phyloP scores from a whole-genome alignment of 2,329 filamentous ascomycete genomes.

The Diplocarpon rosae region DNA sequence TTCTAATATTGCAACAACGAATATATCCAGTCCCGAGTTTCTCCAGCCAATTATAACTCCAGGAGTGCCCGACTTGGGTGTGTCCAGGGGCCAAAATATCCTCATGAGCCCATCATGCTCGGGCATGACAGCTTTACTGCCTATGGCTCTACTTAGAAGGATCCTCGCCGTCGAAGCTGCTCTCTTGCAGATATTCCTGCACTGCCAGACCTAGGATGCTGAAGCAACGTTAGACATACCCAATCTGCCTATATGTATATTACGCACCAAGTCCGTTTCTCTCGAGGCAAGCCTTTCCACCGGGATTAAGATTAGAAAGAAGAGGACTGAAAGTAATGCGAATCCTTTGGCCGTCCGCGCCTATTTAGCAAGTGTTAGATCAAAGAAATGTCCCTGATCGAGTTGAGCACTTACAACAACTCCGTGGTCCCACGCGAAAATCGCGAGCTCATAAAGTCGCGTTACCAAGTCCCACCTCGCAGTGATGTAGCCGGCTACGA shows the following conservation, averaged over 20 bases:
- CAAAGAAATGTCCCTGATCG: not conserved
- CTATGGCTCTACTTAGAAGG: constrained; percentile 51
- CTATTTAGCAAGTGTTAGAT: constrained; percentile 34
- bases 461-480: constrained; percentile 98
- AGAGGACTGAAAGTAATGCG: constrained; percentile 69
- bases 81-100: constrained; percentile 95
- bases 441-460: constrained; percentile 87
- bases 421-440: constrained; percentile 98
- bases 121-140: constrained; percentile 43
- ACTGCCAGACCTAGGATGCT: constrained; percentile 74
- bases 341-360: constrained; percentile 80
- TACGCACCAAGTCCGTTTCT: constrained; percentile 67
- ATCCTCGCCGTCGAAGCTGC: constrained; percentile 86
- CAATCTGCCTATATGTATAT: constrained; percentile 22
- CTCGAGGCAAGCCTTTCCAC: constrained; percentile 70
- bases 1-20: constrained; percentile 81
- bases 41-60: constrained; percentile 93
- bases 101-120: constrained; percentile 85
- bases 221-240: constrained; percentile 19
- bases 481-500: constrained; percentile 98
- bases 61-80: constrained; percentile 56
- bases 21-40: constrained; percentile 82
- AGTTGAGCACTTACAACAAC: constrained; percentile 60
- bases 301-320: constrained; percentile 74
- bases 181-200: constrained; percentile 88